Evolutionary conservation across 2,329 filamentous ascomycete species (phyloP).

Genomic region (Diaporthe sp.): DNA sequence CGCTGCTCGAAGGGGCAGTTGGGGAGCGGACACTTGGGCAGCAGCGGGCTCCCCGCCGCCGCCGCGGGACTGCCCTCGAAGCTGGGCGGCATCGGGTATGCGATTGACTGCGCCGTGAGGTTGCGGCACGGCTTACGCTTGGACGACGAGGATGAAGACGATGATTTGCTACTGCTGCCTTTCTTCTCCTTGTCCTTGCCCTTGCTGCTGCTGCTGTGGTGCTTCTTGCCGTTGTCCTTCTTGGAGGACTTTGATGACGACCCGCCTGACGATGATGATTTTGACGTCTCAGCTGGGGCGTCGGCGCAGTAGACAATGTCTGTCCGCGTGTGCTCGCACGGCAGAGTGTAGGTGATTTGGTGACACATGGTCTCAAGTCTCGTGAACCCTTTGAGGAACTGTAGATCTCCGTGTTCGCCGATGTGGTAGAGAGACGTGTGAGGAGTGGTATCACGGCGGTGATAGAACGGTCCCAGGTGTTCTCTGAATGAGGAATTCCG

Average conservation of each 20-base stretch:
- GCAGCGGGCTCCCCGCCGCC: slow-evolving; percentile 43
- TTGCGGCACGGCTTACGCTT: slow-evolving; percentile 54
- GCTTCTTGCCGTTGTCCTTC: slow-evolving; percentile 32
- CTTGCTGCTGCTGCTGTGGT: slow-evolving; percentile 20
- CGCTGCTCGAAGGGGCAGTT: slow-evolving; percentile 61
- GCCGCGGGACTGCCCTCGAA: slow-evolving; percentile 47
- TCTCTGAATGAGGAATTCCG: background rate
- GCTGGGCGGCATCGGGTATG: slow-evolving; percentile 59
- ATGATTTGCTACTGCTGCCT: slow-evolving; percentile 28
- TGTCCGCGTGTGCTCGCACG: slow-evolving; percentile 61
- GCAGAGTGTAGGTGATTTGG: slow-evolving; percentile 59
- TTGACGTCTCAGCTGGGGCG: slow-evolving; percentile 41
- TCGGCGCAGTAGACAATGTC: slow-evolving; percentile 56
- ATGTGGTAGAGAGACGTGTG: background rate
- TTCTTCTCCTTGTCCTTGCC: slow-evolving; percentile 38
- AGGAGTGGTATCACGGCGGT: background rate
- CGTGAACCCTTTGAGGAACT: background rate
- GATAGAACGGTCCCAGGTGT: background rate
- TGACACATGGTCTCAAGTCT: slow-evolving; percentile 55
- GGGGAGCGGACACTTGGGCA: slow-evolving; percentile 56
- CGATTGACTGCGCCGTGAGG: slow-evolving; percentile 54
- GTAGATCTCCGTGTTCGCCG: slow-evolving; percentile 6
- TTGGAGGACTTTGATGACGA: slow-evolving; percentile 34
- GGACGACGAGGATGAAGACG: slow-evolving; percentile 35
- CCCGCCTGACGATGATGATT: slow-evolving; percentile 39